A percentile compares a stretch with the other conserved stretches of the same genome.
These are phyloP conservation scores for Pythium myriotylum DNA, from an alignment of 352 stramenopile species.

Conservation along the genomic window DNA sequence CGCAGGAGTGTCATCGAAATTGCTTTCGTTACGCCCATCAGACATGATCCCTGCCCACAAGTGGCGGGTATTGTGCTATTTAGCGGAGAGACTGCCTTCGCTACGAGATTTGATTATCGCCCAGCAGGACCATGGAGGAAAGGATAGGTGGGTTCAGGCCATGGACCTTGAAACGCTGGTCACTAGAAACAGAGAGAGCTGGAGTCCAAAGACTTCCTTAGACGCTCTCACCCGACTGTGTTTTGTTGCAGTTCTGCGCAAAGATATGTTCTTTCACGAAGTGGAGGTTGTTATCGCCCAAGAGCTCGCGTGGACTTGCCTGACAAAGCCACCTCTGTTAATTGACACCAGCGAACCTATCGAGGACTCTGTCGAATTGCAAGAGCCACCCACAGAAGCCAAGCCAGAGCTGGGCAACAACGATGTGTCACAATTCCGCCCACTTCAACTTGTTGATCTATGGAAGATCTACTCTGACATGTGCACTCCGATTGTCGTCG, in stretches of 20 bases:
- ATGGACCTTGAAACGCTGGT: slow-evolving; percentile 19
- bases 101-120: slow-evolving; percentile 15
- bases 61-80: slow-evolving; percentile 31
- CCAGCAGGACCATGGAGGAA: slow-evolving; percentile 2
- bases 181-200: not conserved
- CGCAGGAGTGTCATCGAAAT: slow-evolving; percentile 24
- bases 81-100: slow-evolving; percentile 19
- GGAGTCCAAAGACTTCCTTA: slow-evolving; percentile 10
- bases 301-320: slow-evolving; percentile 16
- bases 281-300: slow-evolving; percentile 3
- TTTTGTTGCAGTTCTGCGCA: slow-evolving; percentile 14
- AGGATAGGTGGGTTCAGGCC: slow-evolving; percentile 19
- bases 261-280: slow-evolving; percentile 10
- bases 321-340: not conserved
- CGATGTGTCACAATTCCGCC: not conserved
- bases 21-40: slow-evolving; percentile 16
- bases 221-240: slow-evolving; percentile 16
- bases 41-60: slow-evolving; percentile 24
- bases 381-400: no score
- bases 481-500: slow-evolving; percentile 35
- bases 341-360: not conserved
- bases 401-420: no score
- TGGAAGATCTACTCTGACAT: slow-evolving; percentile 46
- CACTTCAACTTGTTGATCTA: slow-evolving; percentile 22
- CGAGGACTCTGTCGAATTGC: no score